Base-by-base conservation (phyloP, 805 yeast genomes). In the Metschnikowia gelsemii region DNA sequence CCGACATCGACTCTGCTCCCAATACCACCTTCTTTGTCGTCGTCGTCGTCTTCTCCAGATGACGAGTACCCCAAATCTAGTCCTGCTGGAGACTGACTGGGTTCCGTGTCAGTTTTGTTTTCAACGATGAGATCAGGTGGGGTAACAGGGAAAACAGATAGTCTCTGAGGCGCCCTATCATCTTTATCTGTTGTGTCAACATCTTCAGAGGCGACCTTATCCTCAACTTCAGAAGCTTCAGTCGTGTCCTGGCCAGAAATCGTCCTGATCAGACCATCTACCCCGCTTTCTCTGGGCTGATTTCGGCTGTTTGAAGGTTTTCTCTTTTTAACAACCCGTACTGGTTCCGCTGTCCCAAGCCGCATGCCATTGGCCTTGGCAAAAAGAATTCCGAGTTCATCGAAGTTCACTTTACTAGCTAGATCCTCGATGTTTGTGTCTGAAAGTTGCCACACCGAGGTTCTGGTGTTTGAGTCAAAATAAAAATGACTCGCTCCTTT, bases 381-480 rank as follows among this genome's bases (percentile, higher is more conserved):
- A 28, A 60, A 49, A 24, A 66, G 49, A 9, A 63, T 35, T 11
- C 59, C 60, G 8, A 66, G 43, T 21, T 58, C 58, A 35, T 65
- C 64, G 39, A 46, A 63, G 33, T 63, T 56, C n/a, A 66, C 57
- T 21, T 48, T 38, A 5, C 37, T 28, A 2, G 52, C 43, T 21
- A 65, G 54, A 26, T 43, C 49, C 3, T 46, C 42, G 40, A 41
- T 37, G 29, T 38, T 36, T 1, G 66, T 35, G 32, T 66, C 70
- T 12, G 47, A 32, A 19, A 64, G 42, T 49, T 65, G 71, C 72
- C 72, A 66, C 34, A 55, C 62, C 5, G 70, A 58, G 17, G 37
- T 18, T 16, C 45, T 43, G 4, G 46, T 41, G 1, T 18, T 37
- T 11, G 40, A 26, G 46, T 65, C 55, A 43, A 51, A 66, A 49